These are phyloP conservation scores for Chaetomium cochliodes DNA, from an alignment of 495 filamentous ascomycete genomes.

Conservation along the genomic window DNA sequence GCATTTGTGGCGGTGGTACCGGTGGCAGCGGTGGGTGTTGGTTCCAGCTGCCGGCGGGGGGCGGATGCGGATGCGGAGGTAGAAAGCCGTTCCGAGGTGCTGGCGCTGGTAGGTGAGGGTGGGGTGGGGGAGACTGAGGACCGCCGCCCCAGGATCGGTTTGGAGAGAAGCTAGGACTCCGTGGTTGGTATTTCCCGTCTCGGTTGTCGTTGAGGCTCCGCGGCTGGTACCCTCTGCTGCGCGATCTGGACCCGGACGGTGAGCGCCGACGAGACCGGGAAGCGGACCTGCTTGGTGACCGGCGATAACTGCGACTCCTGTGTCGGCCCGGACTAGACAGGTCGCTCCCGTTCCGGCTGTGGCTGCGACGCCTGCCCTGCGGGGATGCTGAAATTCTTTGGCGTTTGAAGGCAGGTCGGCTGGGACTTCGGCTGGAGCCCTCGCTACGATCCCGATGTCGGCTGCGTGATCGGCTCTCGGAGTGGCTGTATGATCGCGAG, in stretches of 20 bases:
- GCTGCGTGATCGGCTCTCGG: conserved; percentile 32
- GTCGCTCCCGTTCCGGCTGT: conserved; percentile 5
- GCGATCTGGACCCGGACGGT: conserved; percentile 43
- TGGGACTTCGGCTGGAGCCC: conserved; percentile 30
- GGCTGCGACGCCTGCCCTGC: conserved; percentile 14
- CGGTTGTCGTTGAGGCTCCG: conserved; percentile 25
- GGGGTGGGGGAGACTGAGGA: neutral
- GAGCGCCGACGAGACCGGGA: conserved; percentile 50
- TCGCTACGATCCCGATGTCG: conserved; percentile 26
- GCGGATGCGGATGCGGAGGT: conserved; percentile 36
- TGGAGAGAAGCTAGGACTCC: conserved; percentile 2
- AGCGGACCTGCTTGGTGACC: conserved; percentile 36
- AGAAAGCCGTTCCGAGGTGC: conserved; percentile 37
- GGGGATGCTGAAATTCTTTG: conserved; percentile 28
- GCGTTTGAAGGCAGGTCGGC: conserved; percentile 31
- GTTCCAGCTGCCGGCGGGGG: conserved; percentile 29
- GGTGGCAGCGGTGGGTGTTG: conserved; percentile 21
- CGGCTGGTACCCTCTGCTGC: conserved; percentile 31
- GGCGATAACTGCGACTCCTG: conserved; percentile 20
- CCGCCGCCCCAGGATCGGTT: conserved; percentile 11
- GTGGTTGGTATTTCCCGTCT: conserved; percentile 6
- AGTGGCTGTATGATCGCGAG: conserved; percentile 41
- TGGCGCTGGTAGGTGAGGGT: conserved; percentile 22
- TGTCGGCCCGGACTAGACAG: conserved; percentile 19
- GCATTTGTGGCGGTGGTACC: neutral